These are phyloP conservation scores for Auriscalpium vulgare DNA, from an alignment of 768 basidiomycete genomes.

Conservation along the genomic window DNA sequence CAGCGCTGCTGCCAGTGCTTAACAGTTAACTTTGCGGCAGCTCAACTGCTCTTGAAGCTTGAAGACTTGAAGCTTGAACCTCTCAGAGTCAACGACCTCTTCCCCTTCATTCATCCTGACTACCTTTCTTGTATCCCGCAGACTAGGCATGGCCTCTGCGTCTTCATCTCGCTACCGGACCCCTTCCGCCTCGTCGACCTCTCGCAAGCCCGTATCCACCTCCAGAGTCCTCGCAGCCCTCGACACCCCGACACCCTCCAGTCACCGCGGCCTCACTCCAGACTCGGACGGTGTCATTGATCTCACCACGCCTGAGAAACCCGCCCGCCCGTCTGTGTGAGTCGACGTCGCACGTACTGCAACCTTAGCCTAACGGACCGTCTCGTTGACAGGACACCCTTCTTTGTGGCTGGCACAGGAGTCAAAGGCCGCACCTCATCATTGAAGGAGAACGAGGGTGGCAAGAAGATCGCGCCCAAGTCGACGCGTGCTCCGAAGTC, in stretches of 20 bases:
- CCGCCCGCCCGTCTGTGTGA: not conserved
- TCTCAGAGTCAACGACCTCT: too few relatives aligned
- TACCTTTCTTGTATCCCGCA: too few relatives aligned
- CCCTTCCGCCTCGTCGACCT: too few relatives aligned
- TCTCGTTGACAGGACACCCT: not conserved
- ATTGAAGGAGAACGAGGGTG: not conserved
- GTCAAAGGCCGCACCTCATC: not conserved
- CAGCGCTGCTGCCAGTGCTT: too few relatives aligned
- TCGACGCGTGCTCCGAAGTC: not conserved
- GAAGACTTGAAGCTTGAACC: too few relatives aligned
- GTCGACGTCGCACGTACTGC: not conserved
- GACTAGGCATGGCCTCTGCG: too few relatives aligned
- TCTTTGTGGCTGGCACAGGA: not conserved
- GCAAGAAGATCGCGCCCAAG: not conserved
- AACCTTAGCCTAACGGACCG: not conserved
- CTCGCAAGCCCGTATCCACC: not conserved
- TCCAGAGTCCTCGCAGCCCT: constrained; percentile 8
- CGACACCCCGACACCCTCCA: not conserved
- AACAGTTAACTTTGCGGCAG: too few relatives aligned
- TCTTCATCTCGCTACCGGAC: too few relatives aligned
- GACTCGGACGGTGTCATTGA: constrained; percentile 9
- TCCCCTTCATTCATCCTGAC: too few relatives aligned
- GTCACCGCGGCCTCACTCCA: not conserved
- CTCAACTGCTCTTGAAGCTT: too few relatives aligned
- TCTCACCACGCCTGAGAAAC: constrained; percentile 7